A percentile compares a stretch with the other conserved stretches of the same genome.
phyloP scores from a whole-genome alignment of 2,329 filamentous ascomycete species.

The Xylariaceae sp. region DNA sequence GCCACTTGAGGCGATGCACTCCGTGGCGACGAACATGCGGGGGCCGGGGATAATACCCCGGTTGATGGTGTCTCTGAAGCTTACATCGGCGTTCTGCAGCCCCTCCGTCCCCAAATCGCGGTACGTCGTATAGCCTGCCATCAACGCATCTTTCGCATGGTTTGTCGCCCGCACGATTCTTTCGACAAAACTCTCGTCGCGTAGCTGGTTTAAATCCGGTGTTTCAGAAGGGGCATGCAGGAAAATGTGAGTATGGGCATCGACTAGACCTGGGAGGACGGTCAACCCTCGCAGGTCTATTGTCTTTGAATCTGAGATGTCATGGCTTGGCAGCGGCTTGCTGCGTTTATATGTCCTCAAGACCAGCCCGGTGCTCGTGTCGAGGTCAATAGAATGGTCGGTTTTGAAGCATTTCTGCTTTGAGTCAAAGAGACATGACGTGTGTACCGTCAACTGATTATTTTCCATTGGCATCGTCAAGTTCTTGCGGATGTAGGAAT shows the following conservation, averaged over 20 bases:
- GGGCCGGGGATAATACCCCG: conserved; percentile 60
- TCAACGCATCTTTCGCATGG: conserved; percentile 56
- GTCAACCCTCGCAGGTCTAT: conserved; percentile 61
- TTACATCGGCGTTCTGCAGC: conserved; percentile 55
- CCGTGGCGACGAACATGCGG: conserved; percentile 60
- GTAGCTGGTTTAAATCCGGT: conserved; percentile 52
- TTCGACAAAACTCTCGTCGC: conserved; percentile 64
- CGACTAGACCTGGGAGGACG: conserved; percentile 59
- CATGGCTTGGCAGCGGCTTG: conserved; percentile 7
- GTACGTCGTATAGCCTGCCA: conserved; percentile 65
- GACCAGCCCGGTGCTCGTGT: conserved; percentile 35
- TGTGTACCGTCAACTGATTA: conserved; percentile 30
- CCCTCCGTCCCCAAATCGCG: conserved; percentile 61
- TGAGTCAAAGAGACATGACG: conserved; percentile 37
- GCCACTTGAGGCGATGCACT: conserved; percentile 55
- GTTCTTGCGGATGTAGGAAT: not conserved
- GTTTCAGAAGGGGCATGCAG: conserved; percentile 53
- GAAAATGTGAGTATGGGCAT: conserved; percentile 63
- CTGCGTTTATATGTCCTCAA: conserved; percentile 28
- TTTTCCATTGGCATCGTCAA: not conserved
- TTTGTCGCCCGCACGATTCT: conserved; percentile 60
- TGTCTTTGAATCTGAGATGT: conserved; percentile 20
- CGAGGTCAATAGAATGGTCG: conserved; percentile 31
- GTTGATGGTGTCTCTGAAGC: conserved; percentile 59
- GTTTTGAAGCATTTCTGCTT: conserved; percentile 32